Evolutionary conservation across 495 filamentous ascomycete species (phyloP).

Genomic region (Lasiosphaeriaceae sp.): DNA sequence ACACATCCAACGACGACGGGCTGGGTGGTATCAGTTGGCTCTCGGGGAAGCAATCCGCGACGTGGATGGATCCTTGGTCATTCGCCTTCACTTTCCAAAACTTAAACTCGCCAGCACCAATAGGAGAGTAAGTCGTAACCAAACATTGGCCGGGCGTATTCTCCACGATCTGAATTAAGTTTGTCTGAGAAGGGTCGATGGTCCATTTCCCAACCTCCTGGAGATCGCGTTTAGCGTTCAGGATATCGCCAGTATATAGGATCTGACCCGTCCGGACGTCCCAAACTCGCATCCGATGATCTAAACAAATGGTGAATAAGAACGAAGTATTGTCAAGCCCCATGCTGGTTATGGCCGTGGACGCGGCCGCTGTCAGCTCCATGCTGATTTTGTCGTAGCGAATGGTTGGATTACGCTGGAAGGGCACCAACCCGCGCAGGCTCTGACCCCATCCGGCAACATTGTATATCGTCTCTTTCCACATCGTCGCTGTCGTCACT

Average conservation of each 20-base stretch:
- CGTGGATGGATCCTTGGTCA: slow-evolving; percentile 55
- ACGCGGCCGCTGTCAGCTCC: slow-evolving; percentile 59
- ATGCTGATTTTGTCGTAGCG: slow-evolving; percentile 62
- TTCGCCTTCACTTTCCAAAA: slow-evolving; percentile 79
- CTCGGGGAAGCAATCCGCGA: slow-evolving; percentile 67
- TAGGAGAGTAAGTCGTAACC: slow-evolving; percentile 80
- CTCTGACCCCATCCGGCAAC: slow-evolving; percentile 74
- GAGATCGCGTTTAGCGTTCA: slow-evolving; percentile 45
- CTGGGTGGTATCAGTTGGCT: slow-evolving; percentile 60
- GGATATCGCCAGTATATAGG: slow-evolving; percentile 66
- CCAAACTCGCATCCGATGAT: slow-evolving; percentile 85
- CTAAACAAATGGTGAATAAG: slow-evolving; percentile 79
- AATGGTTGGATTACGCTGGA: slow-evolving; percentile 62
- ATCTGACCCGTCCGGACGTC: slow-evolving; percentile 70
- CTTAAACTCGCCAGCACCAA: slow-evolving; percentile 87
- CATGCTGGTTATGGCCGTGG: slow-evolving; percentile 51
- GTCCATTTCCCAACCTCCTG: slow-evolving; percentile 62
- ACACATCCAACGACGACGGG: slow-evolving; percentile 71
- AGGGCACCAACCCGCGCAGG: slow-evolving; percentile 66
- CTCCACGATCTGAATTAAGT: slow-evolving; percentile 70
- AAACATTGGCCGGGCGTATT: slow-evolving; percentile 63
- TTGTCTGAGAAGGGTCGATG: slow-evolving; percentile 68
- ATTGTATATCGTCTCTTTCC: slow-evolving; percentile 75
- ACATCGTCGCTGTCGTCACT: slow-evolving; percentile 49
- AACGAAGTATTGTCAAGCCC: slow-evolving; percentile 45